phyloP scores from a whole-genome alignment of 1,284 basidiomycete genomes.

The Spongiforma sp. region DNA sequence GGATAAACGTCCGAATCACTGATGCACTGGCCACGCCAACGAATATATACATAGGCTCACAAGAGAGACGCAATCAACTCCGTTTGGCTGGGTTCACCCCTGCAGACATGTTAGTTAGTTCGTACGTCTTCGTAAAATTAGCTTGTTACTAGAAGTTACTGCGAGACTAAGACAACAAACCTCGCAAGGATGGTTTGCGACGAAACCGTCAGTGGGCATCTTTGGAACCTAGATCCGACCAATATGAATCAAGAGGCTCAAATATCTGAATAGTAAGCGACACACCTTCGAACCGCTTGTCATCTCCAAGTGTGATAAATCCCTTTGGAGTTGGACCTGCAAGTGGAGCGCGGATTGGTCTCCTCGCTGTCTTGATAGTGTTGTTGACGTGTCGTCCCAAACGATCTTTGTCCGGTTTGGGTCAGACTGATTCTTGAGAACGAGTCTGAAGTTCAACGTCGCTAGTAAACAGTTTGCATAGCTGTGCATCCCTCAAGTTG shows the following conservation, averaged over 20 bases:
- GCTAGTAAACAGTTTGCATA: slow-evolving; percentile 21
- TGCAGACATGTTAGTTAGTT: neutral
- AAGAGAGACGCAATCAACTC: too few relatives aligned
- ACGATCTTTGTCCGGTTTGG: neutral
- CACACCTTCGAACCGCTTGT: neutral
- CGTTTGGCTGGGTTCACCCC: neutral
- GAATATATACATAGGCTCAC: too few relatives aligned
- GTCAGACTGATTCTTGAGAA: slow-evolving; percentile 1
- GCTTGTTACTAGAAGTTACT: neutral
- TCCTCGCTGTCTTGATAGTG: neutral
- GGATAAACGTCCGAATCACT: too few relatives aligned
- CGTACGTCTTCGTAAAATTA: neutral
- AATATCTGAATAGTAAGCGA: neutral
- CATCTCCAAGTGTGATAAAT: neutral
- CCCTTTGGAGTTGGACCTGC: neutral
- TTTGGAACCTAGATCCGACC: neutral
- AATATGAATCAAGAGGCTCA: too few relatives aligned
- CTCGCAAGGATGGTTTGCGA: neutral
- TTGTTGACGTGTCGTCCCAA: neutral
- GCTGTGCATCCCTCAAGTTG: slow-evolving; percentile 1
- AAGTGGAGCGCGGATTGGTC: neutral
- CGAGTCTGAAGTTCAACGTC: slow-evolving; percentile 11
- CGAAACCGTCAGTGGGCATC: neutral
- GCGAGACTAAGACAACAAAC: neutral
- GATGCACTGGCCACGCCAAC: too few relatives aligned